Evolutionary conservation across 1,284 basidiomycete species (phyloP).

Genomic region (Ustilago xerochloae): DNA sequence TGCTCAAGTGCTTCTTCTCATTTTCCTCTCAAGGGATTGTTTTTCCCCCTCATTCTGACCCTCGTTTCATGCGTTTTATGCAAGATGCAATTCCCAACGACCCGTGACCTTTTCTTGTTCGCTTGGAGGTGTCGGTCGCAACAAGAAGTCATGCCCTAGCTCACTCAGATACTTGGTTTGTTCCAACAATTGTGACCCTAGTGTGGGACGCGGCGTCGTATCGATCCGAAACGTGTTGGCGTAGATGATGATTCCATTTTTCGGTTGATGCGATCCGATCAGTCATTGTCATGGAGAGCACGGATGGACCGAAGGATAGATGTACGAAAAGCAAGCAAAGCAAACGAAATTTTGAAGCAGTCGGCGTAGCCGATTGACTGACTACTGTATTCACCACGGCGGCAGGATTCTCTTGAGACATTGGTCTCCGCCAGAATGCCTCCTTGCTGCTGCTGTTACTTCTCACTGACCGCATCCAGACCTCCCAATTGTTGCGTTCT

Average conservation of each 20-base stretch:
- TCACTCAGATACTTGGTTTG: no score
- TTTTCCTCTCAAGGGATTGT: no score
- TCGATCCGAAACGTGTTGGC: neutral
- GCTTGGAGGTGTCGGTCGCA: no score
- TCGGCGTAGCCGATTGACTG: neutral
- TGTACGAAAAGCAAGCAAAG: neutral
- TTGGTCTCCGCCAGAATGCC: neutral
- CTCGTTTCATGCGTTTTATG: no score
- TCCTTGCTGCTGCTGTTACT: neutral
- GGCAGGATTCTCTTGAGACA: neutral
- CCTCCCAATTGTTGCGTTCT: no score
- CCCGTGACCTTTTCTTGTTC: constrained; percentile 6
- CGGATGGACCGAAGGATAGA: neutral
- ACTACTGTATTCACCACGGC: neutral
- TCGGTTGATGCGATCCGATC: neutral
- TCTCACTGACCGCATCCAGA: neutral
- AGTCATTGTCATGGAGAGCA: neutral
- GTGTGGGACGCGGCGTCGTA: no score
- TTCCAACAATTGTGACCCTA: no score
- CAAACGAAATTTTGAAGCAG: neutral
- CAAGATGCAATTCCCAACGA: constrained; percentile 7
- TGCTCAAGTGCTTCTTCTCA: no score
- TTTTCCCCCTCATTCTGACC: neutral
- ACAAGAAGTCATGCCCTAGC: no score
- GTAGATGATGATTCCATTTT: neutral